Base-by-base conservation (phyloP, 78 protist genomes). In the Emiliania huxleyi region DNA sequence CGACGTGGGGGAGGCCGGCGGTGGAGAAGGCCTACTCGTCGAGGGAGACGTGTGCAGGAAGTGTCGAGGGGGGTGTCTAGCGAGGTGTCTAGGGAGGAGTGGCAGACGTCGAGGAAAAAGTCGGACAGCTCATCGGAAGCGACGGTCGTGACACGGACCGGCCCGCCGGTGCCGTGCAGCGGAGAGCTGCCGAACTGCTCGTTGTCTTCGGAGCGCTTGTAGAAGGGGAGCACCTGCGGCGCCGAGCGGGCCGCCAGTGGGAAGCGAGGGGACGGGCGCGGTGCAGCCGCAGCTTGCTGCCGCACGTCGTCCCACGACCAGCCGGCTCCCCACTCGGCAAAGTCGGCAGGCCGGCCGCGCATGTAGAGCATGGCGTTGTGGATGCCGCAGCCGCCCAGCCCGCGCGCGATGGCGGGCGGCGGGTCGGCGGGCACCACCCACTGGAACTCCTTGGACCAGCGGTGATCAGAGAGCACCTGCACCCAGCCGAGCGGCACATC, bases 381-480 rank as follows among this genome's bases (percentile, higher is more conserved):
- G 49, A 44, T 44, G 42, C 89, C 89, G 38, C 89, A 43, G 8
- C 89, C 89, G 46, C 89, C 89, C 2, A 81, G n/a, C 40, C 89
- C 89, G 18, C 89, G 89, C 46, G 89, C 89, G 56, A 81, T 33
- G 25, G 85, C 44, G 15, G 85, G 85, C 23, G 85, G 85, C 46
- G 85, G 85, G 18, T 77, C 85, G 42, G 85, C 44, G 29, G 85
- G 85, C 46, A 77, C 46, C 33, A 40, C 46, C 85, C 85, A 77
- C 85, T 77, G 48, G 46, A 18, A 77, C 46, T 77, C 33, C 46
- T 77, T 77, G 48, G 33, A 18, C 85, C 85, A 77, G 48, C 85
- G 85, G 46, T 77, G 85, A 48, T 77, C 85, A 21, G 48, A 40
- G 48, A 77, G 85, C 48, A 77, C 46, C 38, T 43, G 49, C 19